Base-by-base conservation (phyloP, 805 yeast genomes). In the Saturnispora serradocipensis region DNA sequence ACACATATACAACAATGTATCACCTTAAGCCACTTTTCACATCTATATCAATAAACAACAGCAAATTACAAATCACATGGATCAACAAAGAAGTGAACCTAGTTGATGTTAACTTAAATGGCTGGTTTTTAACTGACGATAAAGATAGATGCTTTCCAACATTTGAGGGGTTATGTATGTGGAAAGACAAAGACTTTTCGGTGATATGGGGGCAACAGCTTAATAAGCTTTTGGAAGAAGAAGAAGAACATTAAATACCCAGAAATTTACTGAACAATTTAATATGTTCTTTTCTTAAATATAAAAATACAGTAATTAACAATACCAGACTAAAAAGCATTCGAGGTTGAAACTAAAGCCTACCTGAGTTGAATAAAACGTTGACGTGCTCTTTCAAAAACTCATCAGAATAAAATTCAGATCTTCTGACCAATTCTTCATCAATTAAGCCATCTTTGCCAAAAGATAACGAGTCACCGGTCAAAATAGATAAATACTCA, bases 381-480 rank as follows among this genome's bases (percentile, higher is more conserved):
- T 86, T 88, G 48, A 91, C 74, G 61, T 88, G 89, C 59, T 89
- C 93, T 55, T 79, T 77, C 51, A 93, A 72, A 59, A 86, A 71
- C 55, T 87, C 88, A 60, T 88, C 90, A 43, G 81, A 79, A 67
- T 86, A 93, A 67, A 84, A 93, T 16, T 82, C 81, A 3, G 96
- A 80, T 60, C 85, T 78, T 70, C 99, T 81, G 5, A 88, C 96
- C 20, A 79, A 73, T 63, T 90, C 97, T 69, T 91, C 97, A 63
- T 86, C 93, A 60, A 62, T 55, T 24, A 59, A 43, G 22, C 67
- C 70, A 28, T 62, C 64, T 22, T 58, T 57, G n/a, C 67, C 68
- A 48, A 59, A 63, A 2, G 69, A 61, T 51, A 69, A 63, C 27
- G 72, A 66, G 57, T 93, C 98, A 57, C 96, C 89, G 54, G 88